phyloP scores from a whole-genome alignment of 371 early-diverging fungal species.

The Capillidium rhysosporum region DNA sequence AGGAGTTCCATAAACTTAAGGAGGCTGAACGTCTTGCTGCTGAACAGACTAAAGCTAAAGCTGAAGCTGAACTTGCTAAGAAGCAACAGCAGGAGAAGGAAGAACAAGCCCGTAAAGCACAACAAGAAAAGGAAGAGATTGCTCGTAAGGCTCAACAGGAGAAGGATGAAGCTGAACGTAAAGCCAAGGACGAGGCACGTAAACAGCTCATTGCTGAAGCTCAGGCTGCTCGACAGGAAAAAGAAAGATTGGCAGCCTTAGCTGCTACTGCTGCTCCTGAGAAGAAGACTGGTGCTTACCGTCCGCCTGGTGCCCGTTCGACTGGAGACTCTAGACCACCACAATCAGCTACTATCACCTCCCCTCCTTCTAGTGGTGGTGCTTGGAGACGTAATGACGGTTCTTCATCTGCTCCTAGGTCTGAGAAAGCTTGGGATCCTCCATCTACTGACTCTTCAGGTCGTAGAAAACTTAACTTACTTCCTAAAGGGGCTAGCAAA shows the following conservation, averaged over 20 bases:
- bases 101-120: conserved; percentile 12
- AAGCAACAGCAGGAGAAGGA: conserved; percentile 13
- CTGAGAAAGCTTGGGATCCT: too few species aligned
- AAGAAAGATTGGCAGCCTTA: conserved; percentile 2
- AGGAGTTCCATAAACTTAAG: conserved; percentile 25
- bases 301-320: too few species aligned
- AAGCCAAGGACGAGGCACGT: conserved; percentile 11
- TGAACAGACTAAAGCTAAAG: conserved; percentile 17
- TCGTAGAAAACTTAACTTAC: too few species aligned
- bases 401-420: too few species aligned
- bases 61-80: conserved; percentile 18
- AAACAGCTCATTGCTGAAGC: conserved; percentile 10
- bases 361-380: too few species aligned
- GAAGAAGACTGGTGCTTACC: neutral
- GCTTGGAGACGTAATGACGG: too few species aligned
- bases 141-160: conserved; percentile 13
- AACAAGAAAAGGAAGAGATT: conserved; percentile 14
- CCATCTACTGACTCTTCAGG: too few species aligned
- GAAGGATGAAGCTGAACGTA: conserved; percentile 14
- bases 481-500: too few species aligned
- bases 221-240: conserved; percentile 7
- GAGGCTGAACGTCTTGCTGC: conserved; percentile 22
- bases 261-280: neutral
- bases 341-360: too few species aligned
- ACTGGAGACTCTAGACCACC: too few species aligned